Evolutionary conservation across 2,329 filamentous ascomycete genomes (phyloP), one percentile per base, ranked within the genome.

Genomic region (Trichoderma atroviride): DNA sequence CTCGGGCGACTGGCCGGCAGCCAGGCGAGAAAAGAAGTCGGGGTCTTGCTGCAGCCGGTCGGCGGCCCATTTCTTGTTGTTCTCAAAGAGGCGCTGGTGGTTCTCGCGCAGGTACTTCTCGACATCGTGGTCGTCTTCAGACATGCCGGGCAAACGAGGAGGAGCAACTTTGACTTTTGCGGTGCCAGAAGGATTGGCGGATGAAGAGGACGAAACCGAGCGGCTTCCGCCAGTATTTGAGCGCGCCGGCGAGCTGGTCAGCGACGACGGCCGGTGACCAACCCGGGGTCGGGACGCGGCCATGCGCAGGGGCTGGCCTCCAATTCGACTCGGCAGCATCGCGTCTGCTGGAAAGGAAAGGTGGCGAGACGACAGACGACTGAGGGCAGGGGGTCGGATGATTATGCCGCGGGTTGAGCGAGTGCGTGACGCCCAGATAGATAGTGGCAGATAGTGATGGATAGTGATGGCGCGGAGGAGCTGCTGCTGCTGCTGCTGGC

Each of bases 21-120:
- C 81, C 71, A 92, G 84, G 77, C 89, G 86, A 63, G 80, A 78
- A 79, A 92, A 92, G 82, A 89, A 92, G 11, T 85, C 82, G 4
- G 89, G 88, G 79, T 92, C 88, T 71, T 83, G 82, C 72, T 78
- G 73, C 75, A 80, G 73, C 82, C 90, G 88, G 72, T 86, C 80
- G 58, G 83, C 83, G 14, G 89, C 89, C 90, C 90, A 92, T 67
- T 83, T 81, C 72, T 83, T 82, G 82, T 92, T 92, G 83, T 88
- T 87, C 73, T 90, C 86, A 74, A 92, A 92, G 75, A 92, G 86
- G 70, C 85, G 84, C 75, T 90, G 87, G 79, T 92, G 89, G 74
- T 83, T 85, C 81, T 89, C 82, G 80, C 86, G 80, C 70, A 91
- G 85, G 77, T 91, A 90, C 71, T 80, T 78, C 72, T 79, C 78